Evolutionary conservation across 805 yeast species (phyloP).

Genomic region (Kluyveromyces lactis): DNA sequence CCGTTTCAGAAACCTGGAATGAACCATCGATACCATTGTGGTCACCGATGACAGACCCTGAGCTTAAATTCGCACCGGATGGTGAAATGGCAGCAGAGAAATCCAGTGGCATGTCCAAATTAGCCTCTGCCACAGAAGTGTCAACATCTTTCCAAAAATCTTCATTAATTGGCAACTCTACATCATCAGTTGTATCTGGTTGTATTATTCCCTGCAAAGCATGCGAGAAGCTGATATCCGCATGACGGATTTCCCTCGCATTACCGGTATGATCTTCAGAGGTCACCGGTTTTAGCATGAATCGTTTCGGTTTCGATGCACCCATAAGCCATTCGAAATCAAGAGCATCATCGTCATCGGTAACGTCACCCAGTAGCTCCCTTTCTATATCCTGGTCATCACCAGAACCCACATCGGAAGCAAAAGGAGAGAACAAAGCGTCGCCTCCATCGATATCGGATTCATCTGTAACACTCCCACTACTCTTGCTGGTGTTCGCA

Average conservation of each 20-base stretch:
- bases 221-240: not conserved
- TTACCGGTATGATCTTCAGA: not conserved
- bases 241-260: not conserved
- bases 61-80: no score
- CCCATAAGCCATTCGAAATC: not conserved
- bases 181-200: conserved; percentile 7
- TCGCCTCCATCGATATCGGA: not conserved
- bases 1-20: no score
- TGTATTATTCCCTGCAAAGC: not conserved
- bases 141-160: conserved; percentile 30
- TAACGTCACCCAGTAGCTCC: no score
- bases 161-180: conserved; percentile 11
- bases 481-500: no score
- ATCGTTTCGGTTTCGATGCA: conserved; percentile 17
- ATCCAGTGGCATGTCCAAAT: not conserved
- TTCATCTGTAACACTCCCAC: not conserved
- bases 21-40: no score
- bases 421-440: not conserved
- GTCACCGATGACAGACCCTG: no score
- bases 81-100: no score
- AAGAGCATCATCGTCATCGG: not conserved
- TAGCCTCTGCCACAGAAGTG: conserved; percentile 9
- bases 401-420: not conserved
- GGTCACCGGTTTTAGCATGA: conserved; percentile 7
- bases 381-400: no score